phyloP scores from a whole-genome alignment of 768 basidiomycete species.

The Serendipita sp. region DNA sequence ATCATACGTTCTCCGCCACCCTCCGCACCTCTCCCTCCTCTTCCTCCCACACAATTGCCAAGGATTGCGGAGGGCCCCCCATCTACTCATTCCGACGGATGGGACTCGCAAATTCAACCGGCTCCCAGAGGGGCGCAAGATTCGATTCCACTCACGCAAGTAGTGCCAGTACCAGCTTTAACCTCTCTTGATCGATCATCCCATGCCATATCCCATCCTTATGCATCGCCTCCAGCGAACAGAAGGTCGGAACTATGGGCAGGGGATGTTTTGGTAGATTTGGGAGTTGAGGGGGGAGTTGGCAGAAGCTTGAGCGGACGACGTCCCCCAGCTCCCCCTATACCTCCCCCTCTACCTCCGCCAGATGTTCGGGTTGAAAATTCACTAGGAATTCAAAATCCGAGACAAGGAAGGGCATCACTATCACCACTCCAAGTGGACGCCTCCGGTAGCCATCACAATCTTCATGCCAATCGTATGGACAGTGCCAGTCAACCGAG shows the following conservation, averaged over 20 bases:
- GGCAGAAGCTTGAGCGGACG: not conserved
- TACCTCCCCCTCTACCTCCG: not conserved
- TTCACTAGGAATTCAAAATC: no score
- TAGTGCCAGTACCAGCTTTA: no score
- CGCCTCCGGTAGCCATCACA: no score
- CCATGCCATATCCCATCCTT: not conserved
- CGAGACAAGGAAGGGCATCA: no score
- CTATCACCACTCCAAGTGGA: no score
- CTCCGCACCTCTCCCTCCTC: not conserved
- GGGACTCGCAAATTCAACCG: not conserved
- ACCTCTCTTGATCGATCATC: not conserved
- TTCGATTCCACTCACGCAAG: not conserved
- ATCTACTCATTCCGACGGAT: not conserved
- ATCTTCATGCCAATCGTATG: no score
- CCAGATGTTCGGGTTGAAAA: no score
- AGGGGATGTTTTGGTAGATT: not conserved
- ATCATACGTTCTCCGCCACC: not conserved
- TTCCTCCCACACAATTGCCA: not conserved
- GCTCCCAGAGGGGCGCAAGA: not conserved
- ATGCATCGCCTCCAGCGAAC: not conserved
- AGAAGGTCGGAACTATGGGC: not conserved
- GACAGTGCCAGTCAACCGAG: not conserved
- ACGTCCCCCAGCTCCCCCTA: not conserved
- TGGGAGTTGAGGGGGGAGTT: not conserved
- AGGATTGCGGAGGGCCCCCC: not conserved